Conservation (phyloP, 139 green algal species). For the Asterochloris sp. region DNA sequence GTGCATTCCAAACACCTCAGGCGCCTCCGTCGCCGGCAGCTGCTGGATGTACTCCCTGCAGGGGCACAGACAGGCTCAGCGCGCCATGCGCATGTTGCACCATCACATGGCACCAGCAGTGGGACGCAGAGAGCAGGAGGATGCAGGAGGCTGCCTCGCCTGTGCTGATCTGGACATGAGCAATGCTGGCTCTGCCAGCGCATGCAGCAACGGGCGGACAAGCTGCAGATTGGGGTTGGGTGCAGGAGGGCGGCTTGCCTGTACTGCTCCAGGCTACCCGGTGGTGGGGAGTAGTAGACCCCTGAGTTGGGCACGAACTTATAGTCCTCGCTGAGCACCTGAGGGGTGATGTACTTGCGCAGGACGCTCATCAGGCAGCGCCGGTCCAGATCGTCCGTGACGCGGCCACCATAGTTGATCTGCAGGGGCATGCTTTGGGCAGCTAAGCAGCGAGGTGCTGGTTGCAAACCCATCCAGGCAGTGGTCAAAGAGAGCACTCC, state of each 20-base stretch:
- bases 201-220: too few species aligned
- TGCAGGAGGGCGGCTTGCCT: background rate
- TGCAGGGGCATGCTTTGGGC: background rate
- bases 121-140: too few species aligned
- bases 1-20: conserved; percentile 90
- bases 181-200: too few species aligned
- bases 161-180: background rate
- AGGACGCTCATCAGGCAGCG: conserved; percentile 73
- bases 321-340: conserved; percentile 58
- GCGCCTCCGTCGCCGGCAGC: conserved; percentile 61
- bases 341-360: conserved; percentile 61
- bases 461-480: too few species aligned
- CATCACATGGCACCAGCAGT: too few species aligned
- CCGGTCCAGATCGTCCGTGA: conserved; percentile 85
- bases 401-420: conserved; percentile 89
- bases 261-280: conserved; percentile 46
- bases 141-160: too few species aligned
- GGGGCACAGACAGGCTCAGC: background rate
- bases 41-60: conserved; percentile 54
- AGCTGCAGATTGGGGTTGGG: too few species aligned
- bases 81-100: background rate
- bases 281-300: conserved; percentile 36
- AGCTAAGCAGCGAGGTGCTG: too few species aligned
- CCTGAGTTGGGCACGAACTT: conserved; percentile 43
- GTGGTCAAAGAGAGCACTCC: too few species aligned